Conservation (phyloP, 352 stramenopile species). For the Phytophthora cryptogea region DNA sequence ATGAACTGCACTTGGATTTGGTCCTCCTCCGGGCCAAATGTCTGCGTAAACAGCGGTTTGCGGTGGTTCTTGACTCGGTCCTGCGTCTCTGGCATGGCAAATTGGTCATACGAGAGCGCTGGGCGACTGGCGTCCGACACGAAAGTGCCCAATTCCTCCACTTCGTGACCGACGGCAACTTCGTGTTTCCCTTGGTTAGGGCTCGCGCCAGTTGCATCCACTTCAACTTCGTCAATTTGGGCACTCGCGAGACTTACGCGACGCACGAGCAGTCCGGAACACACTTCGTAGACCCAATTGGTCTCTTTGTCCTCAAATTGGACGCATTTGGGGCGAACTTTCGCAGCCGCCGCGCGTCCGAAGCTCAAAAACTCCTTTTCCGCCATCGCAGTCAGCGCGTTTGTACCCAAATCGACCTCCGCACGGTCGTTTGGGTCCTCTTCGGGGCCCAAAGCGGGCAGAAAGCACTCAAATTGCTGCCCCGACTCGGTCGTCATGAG, state of each 20-base stretch:
- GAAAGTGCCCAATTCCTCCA: constrained; percentile 49
- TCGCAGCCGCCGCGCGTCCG: constrained; percentile 51
- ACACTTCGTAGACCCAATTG: constrained; percentile 74
- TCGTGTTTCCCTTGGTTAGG: constrained; percentile 4
- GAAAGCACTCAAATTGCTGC: constrained; percentile 76
- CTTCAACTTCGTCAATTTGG: constrained; percentile 19
- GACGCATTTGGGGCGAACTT: constrained; percentile 68
- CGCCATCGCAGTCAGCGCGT: constrained; percentile 3
- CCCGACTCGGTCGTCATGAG: constrained; percentile 69
- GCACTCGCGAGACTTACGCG: constrained; percentile 40
- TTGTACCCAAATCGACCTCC: neutral
- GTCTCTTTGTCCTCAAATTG: constrained; percentile 56
- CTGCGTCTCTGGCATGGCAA: constrained; percentile 49
- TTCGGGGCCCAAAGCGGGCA: constrained; percentile 38
- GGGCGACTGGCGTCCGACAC: constrained; percentile 34
- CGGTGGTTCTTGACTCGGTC: constrained; percentile 41
- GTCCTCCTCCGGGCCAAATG: constrained; percentile 34
- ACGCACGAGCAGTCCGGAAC: constrained; percentile 55
- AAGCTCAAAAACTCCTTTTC: constrained; percentile 50
- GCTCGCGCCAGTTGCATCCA: constrained; percentile 17
- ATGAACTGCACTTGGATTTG: constrained; percentile 72
- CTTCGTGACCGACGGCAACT: constrained; percentile 22
- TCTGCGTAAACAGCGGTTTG: constrained; percentile 72
- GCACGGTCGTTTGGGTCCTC: neutral
- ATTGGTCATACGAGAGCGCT: constrained; percentile 49